Evolutionary conservation across 768 basidiomycete species (phyloP), one percentile per base, ranked within the genome.

Genomic region (Strobilomyces confusus): DNA sequence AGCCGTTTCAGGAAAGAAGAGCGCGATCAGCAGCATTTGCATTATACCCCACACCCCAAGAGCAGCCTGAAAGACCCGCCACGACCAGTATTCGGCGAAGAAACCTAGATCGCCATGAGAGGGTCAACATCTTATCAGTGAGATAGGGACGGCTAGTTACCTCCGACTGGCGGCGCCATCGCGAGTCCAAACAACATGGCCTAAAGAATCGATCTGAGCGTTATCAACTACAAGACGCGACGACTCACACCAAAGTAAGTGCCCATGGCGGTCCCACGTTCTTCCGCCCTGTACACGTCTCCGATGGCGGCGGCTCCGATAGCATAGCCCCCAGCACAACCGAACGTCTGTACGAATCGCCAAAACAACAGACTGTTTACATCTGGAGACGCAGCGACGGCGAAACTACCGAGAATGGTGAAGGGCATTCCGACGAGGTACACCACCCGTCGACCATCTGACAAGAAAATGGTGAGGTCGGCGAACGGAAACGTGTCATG

Each of bases 381-480:
- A 68, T 9, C 83, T 66, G 33, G 61, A 0, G 84, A 74, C 0
- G 69, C 51, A 0, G 82, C 80, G 0, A 87, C 83, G 0, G 83
- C 86, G 1, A 87, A 60, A 11, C 85, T 85, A 0, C 79, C 84
- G 0, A 84, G 47, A 30, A 78, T 73, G 30, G 82, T 73, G 26
- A 87, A 68, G 0, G 87, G 87, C 13, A 87, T 71, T 6, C 78
- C 78, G 25, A 67, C 67, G 7, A 90, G 71, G 58, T 86, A 89
- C 11, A 87, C 71, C 0, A 74, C 72, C n/a, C 82, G 72, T 3
- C 88, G 76, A 5, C 90, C 89, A 72, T 90, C 86, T 88, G 40
- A 55, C 17, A 30, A 14, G 14, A 12, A 37, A 25, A 34, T n/a
- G 51, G 25, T 20, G 26, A 43, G 32, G 47, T 29, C 25, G 36